A percentile compares a stretch with the other conserved stretches of the same genome.
phyloP scores from a whole-genome alignment of 768 basidiomycete species.

The Pulveroboletus sp. region DNA sequence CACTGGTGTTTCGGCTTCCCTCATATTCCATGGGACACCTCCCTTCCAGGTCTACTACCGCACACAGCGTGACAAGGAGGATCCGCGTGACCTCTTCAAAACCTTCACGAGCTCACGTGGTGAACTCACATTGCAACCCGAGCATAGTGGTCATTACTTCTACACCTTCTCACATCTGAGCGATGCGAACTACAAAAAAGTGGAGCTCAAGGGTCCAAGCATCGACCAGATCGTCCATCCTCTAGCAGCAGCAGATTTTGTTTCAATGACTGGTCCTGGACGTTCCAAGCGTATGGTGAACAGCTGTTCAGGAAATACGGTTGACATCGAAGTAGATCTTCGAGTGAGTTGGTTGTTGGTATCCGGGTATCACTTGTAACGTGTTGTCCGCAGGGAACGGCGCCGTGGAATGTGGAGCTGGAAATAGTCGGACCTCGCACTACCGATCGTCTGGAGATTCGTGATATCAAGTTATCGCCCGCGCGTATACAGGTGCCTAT shows the following conservation, averaged over 20 bases:
- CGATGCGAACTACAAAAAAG: conserved; percentile 79
- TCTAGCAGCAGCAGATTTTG: conserved; percentile 75
- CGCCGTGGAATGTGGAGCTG: conserved; percentile 86
- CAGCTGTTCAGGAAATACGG: conserved; percentile 75
- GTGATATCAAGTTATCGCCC: conserved; percentile 52
- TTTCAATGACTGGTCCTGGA: conserved; percentile 35
- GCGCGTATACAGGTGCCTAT: conserved; percentile 65
- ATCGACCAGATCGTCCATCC: conserved; percentile 92
- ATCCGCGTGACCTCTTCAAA: conserved; percentile 55
- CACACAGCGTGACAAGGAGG: conserved; percentile 66
- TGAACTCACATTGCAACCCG: conserved; percentile 81
- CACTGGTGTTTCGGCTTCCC: conserved; percentile 84
- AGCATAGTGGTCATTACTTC: conserved; percentile 84
- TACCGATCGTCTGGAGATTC: conserved; percentile 56
- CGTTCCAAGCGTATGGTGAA: conserved; percentile 56
- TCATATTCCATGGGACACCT: conserved; percentile 84
- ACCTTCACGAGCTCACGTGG: conserved; percentile 70
- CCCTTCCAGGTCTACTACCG: conserved; percentile 86
- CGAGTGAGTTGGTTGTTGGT: conserved; percentile 44
- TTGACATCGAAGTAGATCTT: conserved; percentile 80
- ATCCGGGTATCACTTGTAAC: neutral
- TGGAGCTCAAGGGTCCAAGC: conserved; percentile 69
- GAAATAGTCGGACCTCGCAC: conserved; percentile 74
- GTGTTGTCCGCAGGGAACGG: conserved; percentile 59
- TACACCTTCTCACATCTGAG: conserved; percentile 79